A percentile compares a stretch with the other conserved stretches of the same genome.
Conservation (phyloP, 1,284 basidiomycete species). For the Xerocomus cyaneibrunnescens region DNA sequence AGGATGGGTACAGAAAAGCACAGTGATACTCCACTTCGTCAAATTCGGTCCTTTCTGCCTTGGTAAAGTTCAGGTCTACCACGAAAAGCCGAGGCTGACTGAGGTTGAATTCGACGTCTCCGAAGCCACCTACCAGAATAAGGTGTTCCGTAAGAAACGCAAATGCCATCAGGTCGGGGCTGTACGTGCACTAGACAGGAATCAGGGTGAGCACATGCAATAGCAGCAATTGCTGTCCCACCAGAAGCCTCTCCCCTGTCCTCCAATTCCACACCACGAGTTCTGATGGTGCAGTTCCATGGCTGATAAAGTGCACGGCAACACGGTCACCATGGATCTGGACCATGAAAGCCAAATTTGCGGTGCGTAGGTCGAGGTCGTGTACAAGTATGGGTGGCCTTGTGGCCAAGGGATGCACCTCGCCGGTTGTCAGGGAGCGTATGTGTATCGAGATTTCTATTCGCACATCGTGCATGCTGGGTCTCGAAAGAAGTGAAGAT, state of each 20-base stretch:
- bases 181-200: conserved; percentile 34
- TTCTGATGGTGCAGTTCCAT: conserved; percentile 38
- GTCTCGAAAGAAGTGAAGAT: conserved; percentile 15
- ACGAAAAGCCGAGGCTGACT: conserved; percentile 30
- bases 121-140: conserved; percentile 37
- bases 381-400: conserved; percentile 38
- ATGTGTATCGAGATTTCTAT: conserved; percentile 41
- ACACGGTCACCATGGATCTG: conserved; percentile 50
- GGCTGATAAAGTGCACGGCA: conserved; percentile 44
- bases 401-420: conserved; percentile 44
- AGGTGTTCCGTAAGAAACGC: conserved; percentile 46
- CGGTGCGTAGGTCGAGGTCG: conserved; percentile 23
- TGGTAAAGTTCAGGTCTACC: conserved; percentile 32
- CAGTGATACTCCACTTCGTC: conserved; percentile 36
- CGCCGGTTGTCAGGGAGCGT: conserved; percentile 47
- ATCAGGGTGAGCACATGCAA: conserved; percentile 6
- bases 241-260: conserved; percentile 45
- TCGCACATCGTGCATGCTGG: conserved; percentile 12
- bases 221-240: conserved; percentile 32
- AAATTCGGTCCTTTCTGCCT: conserved; percentile 28
- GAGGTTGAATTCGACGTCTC: conserved; percentile 10
- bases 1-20: conserved; percentile 43
- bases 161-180: conserved; percentile 43
- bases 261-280: conserved; percentile 66
- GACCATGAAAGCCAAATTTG: conserved; percentile 41